Evolutionary conservation across 148 eudicot genomes (phyloP).

Genomic region (Nepenthes mirabilis): DNA sequence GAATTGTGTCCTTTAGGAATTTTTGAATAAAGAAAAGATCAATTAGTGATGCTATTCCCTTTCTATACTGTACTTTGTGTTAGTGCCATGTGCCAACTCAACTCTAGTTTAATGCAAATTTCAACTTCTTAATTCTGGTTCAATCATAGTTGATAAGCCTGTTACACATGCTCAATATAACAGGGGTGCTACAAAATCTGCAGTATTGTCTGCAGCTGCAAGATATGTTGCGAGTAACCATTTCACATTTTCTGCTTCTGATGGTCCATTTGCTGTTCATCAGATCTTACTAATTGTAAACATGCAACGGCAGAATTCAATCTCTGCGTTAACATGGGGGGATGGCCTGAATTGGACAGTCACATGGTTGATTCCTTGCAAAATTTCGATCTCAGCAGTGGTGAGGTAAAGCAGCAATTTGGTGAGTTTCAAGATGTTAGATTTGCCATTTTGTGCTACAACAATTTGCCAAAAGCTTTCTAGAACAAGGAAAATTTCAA

Average conservation of each 20-base stretch:
- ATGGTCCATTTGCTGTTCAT: neutral
- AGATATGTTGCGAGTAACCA: constrained; percentile 73
- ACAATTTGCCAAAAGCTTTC: neutral
- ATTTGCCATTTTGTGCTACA: neutral
- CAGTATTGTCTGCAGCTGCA: constrained; percentile 80
- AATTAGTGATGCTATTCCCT: too few relatives aligned
- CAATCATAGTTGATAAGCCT: too few relatives aligned
- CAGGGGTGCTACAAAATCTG: constrained; percentile 99
- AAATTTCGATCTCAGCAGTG: constrained; percentile 70
- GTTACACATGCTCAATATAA: neutral
- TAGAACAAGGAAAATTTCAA: neutral
- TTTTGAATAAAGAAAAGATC: too few relatives aligned
- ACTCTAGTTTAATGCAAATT: neutral
- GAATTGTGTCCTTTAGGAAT: too few relatives aligned
- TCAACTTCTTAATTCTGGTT: neutral
- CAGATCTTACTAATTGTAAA: neutral
- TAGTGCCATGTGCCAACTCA: too few relatives aligned
- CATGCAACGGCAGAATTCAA: too few relatives aligned
- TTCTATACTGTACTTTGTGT: too few relatives aligned
- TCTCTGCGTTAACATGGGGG: constrained; percentile 41
- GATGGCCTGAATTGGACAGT: constrained; percentile 53
- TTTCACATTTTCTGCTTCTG: constrained; percentile 1
- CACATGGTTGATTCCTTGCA: constrained; percentile 60
- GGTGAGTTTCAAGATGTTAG: constrained; percentile 36
- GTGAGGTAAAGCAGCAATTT: constrained; percentile 87